Evolutionary conservation across 176 grass and related monocot species (phyloP).

Genomic region (Hordeum vulgare): DNA sequence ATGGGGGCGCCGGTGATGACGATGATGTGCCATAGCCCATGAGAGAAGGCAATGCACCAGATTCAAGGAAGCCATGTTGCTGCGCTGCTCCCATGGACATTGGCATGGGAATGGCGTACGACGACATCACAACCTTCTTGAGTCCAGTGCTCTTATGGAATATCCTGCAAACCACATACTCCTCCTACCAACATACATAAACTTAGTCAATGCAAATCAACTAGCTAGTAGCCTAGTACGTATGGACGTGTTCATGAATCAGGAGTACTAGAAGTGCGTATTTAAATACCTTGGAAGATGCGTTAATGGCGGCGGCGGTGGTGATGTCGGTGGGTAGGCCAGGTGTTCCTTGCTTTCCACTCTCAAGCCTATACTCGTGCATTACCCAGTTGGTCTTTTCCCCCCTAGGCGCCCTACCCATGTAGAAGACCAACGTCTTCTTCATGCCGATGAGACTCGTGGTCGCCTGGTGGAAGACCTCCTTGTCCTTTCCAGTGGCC

Average conservation of each 20-base stretch:
- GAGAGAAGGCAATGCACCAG: background rate
- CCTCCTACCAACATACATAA: background rate
- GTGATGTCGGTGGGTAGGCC: background rate
- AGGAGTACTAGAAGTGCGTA: too few species aligned
- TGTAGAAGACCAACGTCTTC: slow-evolving; percentile 52
- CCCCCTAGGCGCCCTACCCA: slow-evolving; percentile 33
- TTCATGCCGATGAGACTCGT: slow-evolving; percentile 30
- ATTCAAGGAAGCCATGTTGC: background rate
- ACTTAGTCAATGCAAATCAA: background rate
- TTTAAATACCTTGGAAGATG: too few species aligned
- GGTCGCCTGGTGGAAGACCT: background rate
- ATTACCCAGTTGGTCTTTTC: too few species aligned
- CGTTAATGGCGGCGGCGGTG: background rate
- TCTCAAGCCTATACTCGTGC: slow-evolving; percentile 8
- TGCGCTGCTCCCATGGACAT: background rate
- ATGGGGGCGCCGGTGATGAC: background rate
- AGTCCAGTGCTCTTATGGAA: background rate
- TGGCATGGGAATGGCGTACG: background rate
- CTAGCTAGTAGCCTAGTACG: too few species aligned
- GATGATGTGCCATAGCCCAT: background rate
- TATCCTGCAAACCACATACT: too few species aligned
- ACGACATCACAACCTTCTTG: background rate
- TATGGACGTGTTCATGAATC: too few species aligned
- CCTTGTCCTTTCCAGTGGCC: too few species aligned
- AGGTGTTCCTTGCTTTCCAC: too few species aligned